Percentiles rank a stretch among this genome's conserved stretches.
These are phyloP conservation scores for Nitzschia palea DNA, from an alignment of 108 stramenopile genomes.

Conservation along the genomic window DNA sequence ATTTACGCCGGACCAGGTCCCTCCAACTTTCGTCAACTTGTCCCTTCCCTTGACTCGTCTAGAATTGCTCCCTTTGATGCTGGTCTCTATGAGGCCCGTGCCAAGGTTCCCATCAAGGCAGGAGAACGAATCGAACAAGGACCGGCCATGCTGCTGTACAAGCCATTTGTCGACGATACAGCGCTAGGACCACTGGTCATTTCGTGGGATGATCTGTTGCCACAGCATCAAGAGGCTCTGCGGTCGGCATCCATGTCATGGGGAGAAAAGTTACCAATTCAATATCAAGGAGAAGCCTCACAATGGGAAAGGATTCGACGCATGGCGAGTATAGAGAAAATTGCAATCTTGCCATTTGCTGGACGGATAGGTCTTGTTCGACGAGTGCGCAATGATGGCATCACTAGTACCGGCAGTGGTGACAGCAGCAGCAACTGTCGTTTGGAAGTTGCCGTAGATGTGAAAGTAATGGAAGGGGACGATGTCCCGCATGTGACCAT, in stretches of 20 bases:
- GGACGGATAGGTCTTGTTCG: slow-evolving; percentile 40
- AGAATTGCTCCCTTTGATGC: slow-evolving; percentile 34
- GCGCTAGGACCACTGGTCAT: slow-evolving; percentile 29
- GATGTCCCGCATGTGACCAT: slow-evolving; percentile 10
- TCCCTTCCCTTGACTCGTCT: slow-evolving; percentile 13
- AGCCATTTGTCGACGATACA: slow-evolving; percentile 15
- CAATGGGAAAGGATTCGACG: slow-evolving; percentile 15
- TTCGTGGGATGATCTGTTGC: slow-evolving; percentile 34
- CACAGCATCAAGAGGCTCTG: slow-evolving; percentile 18
- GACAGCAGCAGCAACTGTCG: slow-evolving; percentile 21
- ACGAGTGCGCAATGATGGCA: slow-evolving; percentile 18
- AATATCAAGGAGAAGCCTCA: slow-evolving; percentile 33
- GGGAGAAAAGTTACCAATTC: slow-evolving; percentile 17
- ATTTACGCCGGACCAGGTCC: slow-evolving; percentile 29
- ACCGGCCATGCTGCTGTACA: slow-evolving; percentile 27
- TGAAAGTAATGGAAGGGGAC: background rate
- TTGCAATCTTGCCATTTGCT: slow-evolving; percentile 36
- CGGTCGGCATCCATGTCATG: background rate
- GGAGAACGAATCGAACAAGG: slow-evolving; percentile 36
- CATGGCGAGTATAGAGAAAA: slow-evolving; percentile 13
- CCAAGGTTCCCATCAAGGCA: slow-evolving; percentile 20
- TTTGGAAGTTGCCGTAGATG: slow-evolving; percentile 5
- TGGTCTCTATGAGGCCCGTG: slow-evolving; percentile 33
- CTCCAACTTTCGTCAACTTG: background rate
- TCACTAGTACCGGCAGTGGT: too few species aligned